These are phyloP conservation scores for Ophiostoma sp. DNA, from an alignment of 2,329 filamentous ascomycete species.

Conservation along the genomic window DNA sequence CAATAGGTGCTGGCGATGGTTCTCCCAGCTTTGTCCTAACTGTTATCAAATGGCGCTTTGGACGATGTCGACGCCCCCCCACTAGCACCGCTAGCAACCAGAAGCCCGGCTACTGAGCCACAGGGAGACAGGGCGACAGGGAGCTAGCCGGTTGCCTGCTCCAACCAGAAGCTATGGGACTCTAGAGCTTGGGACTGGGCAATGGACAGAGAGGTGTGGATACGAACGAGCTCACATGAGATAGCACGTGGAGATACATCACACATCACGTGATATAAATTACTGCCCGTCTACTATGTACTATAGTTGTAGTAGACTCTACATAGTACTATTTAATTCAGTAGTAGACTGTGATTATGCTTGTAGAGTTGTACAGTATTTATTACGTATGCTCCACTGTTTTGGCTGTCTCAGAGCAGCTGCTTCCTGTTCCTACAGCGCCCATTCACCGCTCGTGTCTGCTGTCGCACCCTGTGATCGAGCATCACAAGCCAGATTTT, in stretches of 20 bases:
- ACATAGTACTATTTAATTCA: not conserved
- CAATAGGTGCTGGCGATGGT: conserved; percentile 15
- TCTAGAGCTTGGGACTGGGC: not conserved
- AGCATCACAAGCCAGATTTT: not conserved
- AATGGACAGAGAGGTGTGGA: not conserved
- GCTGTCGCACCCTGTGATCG: not conserved
- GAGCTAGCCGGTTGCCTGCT: conserved; percentile 17
- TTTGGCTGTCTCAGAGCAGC: conserved; percentile 6
- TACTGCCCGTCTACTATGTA: not conserved
- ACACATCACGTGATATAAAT: not conserved
- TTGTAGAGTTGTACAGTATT: not conserved
- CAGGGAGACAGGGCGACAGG: not conserved
- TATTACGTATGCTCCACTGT: conserved; percentile 1
- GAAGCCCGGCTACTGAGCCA: conserved; percentile 5
- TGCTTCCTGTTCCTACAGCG: not conserved
- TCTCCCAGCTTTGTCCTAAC: conserved; percentile 16
- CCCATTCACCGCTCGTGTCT: conserved; percentile 5
- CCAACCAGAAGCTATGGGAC: conserved; percentile 1
- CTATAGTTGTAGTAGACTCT: not conserved
- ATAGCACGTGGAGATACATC: not conserved
- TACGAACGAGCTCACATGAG: not conserved
- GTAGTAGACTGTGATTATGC: not conserved
- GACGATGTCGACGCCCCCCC: conserved; percentile 19
- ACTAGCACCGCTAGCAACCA: conserved; percentile 16
- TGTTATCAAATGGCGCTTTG: conserved; percentile 24